These are phyloP conservation scores for Selenicereus undatus DNA, from an alignment of 148 eudicot species.

Conservation along the genomic window DNA sequence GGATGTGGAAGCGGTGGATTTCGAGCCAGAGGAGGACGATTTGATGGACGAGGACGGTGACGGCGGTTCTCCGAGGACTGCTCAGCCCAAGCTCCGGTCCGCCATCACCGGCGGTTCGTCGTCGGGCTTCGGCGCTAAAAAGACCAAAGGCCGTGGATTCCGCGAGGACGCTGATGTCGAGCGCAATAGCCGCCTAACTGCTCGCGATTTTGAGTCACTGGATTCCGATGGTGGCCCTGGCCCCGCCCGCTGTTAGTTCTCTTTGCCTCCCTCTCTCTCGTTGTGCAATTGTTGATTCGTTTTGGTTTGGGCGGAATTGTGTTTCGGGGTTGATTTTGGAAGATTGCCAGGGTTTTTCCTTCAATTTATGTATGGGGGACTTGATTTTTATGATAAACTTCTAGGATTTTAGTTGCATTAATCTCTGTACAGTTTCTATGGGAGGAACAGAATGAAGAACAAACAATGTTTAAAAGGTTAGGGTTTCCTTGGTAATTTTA, in stretches of 20 bases:
- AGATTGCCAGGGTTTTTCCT: slow-evolving; percentile 8
- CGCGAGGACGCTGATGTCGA: slow-evolving; percentile 51
- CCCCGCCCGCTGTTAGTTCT: slow-evolving; percentile 68
- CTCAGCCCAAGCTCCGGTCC: slow-evolving; percentile 60
- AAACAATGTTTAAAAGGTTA: background rate
- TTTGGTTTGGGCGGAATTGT: background rate
- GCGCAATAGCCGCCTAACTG: slow-evolving; percentile 46
- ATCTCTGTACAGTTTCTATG: background rate
- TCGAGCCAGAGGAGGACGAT: slow-evolving; percentile 90
- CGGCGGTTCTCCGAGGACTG: slow-evolving; percentile 31
- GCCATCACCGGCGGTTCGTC: slow-evolving; percentile 58
- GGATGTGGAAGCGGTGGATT: slow-evolving; percentile 75
- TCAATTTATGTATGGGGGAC: background rate
- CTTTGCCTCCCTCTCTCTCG: background rate
- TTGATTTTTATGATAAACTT: background rate
- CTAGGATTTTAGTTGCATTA: background rate
- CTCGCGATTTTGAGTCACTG: slow-evolving; percentile 60
- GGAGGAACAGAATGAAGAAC: background rate
- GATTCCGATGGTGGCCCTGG: slow-evolving; percentile 78
- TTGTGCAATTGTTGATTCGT: background rate
- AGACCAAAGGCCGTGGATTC: slow-evolving; percentile 79
- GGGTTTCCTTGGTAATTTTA: background rate
- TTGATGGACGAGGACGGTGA: slow-evolving; percentile 85
- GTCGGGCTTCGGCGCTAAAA: slow-evolving; percentile 39
- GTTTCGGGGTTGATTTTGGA: background rate